A percentile compares a stretch with the other conserved stretches of the same genome.
phyloP scores from a whole-genome alignment of 345 rosid genomes.

The Raphanus raphanistrum region DNA sequence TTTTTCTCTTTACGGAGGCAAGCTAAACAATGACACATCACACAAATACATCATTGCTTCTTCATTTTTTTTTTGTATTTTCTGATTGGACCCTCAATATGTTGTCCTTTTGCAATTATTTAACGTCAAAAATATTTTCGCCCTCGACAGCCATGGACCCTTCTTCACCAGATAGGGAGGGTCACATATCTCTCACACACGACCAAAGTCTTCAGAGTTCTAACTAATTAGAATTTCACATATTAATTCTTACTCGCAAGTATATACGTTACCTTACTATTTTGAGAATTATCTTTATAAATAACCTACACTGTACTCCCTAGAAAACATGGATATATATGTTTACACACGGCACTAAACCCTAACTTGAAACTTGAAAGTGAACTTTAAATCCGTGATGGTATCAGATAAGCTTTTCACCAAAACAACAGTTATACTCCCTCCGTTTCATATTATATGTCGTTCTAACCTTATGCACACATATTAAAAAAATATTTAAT shows the following conservation, averaged over 20 bases:
- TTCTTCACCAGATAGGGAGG: constrained; percentile 17
- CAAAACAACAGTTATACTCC: background rate
- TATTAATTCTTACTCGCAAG: background rate
- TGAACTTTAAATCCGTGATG: background rate
- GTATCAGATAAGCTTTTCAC: background rate
- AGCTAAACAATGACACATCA: constrained; percentile 6
- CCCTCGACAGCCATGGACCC: constrained; percentile 30
- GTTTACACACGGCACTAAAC: background rate
- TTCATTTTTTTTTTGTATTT: constrained; percentile 15
- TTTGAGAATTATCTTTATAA: background rate
- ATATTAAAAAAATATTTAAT: too few species aligned
- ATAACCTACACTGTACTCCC: background rate
- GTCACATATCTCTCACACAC: constrained; percentile 24
- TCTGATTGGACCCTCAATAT: background rate
- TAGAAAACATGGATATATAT: constrained; percentile 16
- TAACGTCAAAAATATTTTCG: constrained; percentile 10
- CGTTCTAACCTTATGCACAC: too few species aligned
- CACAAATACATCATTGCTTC: background rate
- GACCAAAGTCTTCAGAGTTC: constrained; percentile 8
- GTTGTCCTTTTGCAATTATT: constrained; percentile 24
- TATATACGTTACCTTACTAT: background rate
- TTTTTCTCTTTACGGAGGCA: background rate
- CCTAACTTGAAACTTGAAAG: constrained; percentile 21
- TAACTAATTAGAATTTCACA: background rate
- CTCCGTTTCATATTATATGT: too few species aligned